Evolutionary conservation across 352 stramenopile species (phyloP).

Genomic region (Thraustotheca clavata): DNA sequence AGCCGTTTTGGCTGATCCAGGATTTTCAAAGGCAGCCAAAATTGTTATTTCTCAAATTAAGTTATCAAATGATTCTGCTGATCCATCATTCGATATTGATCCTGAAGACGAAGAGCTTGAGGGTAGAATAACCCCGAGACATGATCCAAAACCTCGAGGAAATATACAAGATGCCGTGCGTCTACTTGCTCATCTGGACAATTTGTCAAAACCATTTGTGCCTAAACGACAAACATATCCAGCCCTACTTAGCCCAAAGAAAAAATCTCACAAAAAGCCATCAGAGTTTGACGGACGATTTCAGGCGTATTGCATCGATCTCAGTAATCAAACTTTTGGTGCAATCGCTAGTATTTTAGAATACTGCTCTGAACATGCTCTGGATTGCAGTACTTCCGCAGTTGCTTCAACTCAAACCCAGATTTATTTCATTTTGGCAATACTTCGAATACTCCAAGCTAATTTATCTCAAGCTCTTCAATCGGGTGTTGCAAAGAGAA

Average conservation of each 20-base stretch:
- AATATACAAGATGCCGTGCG: slow-evolving; percentile 38
- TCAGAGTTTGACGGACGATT: not conserved
- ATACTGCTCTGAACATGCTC: not conserved
- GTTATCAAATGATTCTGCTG: not conserved
- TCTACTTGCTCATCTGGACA: slow-evolving; percentile 73
- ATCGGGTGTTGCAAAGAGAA: slow-evolving; percentile 37
- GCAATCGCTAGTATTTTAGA: slow-evolving; percentile 25
- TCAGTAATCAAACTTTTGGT: slow-evolving; percentile 27
- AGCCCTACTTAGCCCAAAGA: not conserved
- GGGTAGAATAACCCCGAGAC: not conserved
- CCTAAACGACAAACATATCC: slow-evolving; percentile 10
- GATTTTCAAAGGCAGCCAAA: not conserved
- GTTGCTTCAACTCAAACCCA: slow-evolving; percentile 32
- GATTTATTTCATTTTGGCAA: slow-evolving; percentile 54
- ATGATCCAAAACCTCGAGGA: slow-evolving; percentile 16
- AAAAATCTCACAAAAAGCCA: not conserved
- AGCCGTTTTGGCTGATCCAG: not conserved
- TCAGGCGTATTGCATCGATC: slow-evolving; percentile 29
- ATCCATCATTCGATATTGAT: not conserved
- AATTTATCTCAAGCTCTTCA: slow-evolving; percentile 65
- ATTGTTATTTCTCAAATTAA: not conserved
- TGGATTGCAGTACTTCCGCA: no score
- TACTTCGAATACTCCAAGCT: slow-evolving; percentile 58
- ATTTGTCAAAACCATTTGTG: slow-evolving; percentile 42
- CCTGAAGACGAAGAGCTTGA: slow-evolving; percentile 10